Evolutionary conservation across 495 filamentous ascomycete genomes (phyloP), one percentile per base, ranked within the genome.

Genomic region (Aspergillus olivimuriae): DNA sequence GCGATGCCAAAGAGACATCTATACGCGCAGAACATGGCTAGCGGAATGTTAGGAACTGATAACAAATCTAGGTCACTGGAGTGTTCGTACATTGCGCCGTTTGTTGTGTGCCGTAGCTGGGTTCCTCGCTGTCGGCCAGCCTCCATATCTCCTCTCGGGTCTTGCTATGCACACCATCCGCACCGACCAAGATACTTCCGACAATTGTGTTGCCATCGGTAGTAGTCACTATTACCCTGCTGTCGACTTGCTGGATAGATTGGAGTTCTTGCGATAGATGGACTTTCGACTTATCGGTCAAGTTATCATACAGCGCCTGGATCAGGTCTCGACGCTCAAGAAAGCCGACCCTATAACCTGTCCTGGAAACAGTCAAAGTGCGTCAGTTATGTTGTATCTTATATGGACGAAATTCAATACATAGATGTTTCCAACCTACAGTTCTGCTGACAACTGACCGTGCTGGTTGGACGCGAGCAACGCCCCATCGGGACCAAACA

Each of bases 151-250:
- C 62, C n/a, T 52, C 39, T 9, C 65, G 49, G 12, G 63, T 63
- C 39, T 44, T 48, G 46, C 70, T 73, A 36, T 71, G 64, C 14
- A 73, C 62, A 0, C 76, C 76, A 48, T 79, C 77, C 11, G 62
- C 65, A 0, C 73, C 75, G 4, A 76, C 56, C 3, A 79, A 52
- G 18, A 76, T 32, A 37, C 68, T 60, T 0, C 74, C 75, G 7
- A 47, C 35, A 38, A 57, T 66, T 0, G 55, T 33, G 5, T 51
- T 53, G 0, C 74, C 73, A 47, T 75, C 67, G 1, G 32, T 21
- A 15, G 57, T 58, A 12, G 52, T 46, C 24, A 68, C 63, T 4
- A 18, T 35, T 2, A 68, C 63, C 10, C 57, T 52, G 28, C 54
- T 36, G 2, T 47, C 41, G 5, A 34, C 4, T n/a, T 54, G 35